Evolutionary conservation across 805 yeast species (phyloP).

Genomic region (Zygosaccharomyces lentus): DNA sequence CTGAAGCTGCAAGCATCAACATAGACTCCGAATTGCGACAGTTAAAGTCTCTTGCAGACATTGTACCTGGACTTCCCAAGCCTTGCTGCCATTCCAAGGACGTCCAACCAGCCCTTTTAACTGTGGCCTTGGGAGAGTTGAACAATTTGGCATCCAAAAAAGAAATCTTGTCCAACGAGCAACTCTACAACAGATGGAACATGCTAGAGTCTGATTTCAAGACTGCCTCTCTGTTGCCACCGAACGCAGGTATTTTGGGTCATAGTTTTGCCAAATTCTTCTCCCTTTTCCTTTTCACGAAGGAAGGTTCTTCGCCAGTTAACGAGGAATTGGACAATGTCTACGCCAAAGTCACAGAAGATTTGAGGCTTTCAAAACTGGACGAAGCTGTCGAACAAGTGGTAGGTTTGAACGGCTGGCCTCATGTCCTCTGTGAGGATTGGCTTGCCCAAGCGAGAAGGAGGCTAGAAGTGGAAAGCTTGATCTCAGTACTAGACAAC

Average conservation of each 20-base stretch:
- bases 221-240: constrained; percentile 84
- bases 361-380: constrained; percentile 69
- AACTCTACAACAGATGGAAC: constrained; percentile 75
- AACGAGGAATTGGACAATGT: constrained; percentile 78
- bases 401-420: constrained; percentile 86
- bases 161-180: constrained; percentile 73
- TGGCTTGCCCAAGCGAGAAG: constrained; percentile 90
- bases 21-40: constrained; percentile 38
- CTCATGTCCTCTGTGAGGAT: constrained; percentile 81
- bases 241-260: constrained; percentile 92
- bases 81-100: constrained; percentile 23
- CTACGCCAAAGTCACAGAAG: constrained; percentile 76
- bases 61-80: constrained; percentile 25
- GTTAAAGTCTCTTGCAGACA: constrained; percentile 23
- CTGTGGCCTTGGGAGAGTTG: constrained; percentile 40
- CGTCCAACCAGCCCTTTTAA: constrained; percentile 21
- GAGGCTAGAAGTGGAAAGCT: constrained; percentile 81
- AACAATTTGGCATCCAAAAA: constrained; percentile 36
- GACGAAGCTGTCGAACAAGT: constrained; percentile 91
- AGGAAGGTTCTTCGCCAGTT: constrained; percentile 74
- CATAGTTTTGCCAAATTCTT: constrained; percentile 77
- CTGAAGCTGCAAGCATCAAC: constrained; percentile 22
- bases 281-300: constrained; percentile 69
- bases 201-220: constrained; percentile 80
- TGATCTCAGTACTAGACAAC: constrained; percentile 62